Evolutionary conservation across 1,284 basidiomycete genomes (phyloP).

Genomic region (Mycosarcoma mackinlayi): DNA sequence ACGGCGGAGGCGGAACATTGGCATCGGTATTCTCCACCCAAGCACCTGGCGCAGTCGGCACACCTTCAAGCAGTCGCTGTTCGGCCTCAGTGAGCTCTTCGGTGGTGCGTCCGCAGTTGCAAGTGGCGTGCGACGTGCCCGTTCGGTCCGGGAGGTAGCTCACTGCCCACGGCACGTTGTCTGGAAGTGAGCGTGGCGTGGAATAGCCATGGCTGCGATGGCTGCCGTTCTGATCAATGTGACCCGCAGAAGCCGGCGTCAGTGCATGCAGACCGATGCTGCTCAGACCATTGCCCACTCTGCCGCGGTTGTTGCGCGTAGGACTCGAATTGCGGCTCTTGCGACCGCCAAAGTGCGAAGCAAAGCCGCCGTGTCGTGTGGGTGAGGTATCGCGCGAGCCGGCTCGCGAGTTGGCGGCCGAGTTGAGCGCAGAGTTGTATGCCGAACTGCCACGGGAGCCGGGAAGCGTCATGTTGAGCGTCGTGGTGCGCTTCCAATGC

Average conservation of each 20-base stretch:
- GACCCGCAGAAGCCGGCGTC: constrained; percentile 47
- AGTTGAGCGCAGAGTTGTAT: constrained; percentile 25
- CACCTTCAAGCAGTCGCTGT: constrained; percentile 60
- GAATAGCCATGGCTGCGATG: constrained; percentile 40
- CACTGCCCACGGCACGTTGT: constrained; percentile 62
- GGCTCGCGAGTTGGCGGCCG: constrained; percentile 39
- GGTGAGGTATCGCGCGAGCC: constrained; percentile 54
- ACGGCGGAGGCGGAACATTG: constrained; percentile 54
- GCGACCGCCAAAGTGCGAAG: constrained; percentile 38
- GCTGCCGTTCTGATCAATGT: constrained; percentile 48
- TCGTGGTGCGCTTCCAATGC: constrained; percentile 57
- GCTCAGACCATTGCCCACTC: constrained; percentile 35
- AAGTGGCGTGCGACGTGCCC: constrained; percentile 59
- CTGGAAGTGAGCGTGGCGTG: constrained; percentile 56
- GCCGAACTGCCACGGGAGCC: constrained; percentile 50
- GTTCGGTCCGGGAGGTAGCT: constrained; percentile 60
- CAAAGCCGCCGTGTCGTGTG: constrained; percentile 55
- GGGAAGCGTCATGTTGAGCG: constrained; percentile 50
- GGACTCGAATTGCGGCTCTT: constrained; percentile 53
- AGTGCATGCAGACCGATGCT: constrained; percentile 47
- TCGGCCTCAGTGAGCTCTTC: constrained; percentile 63
- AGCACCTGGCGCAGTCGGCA: constrained; percentile 62
- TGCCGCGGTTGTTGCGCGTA: constrained; percentile 35
- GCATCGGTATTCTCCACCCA: constrained; percentile 52
- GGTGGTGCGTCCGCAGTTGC: constrained; percentile 63